Percentiles rank a stretch among this genome's conserved stretches.
These are phyloP conservation scores for Ephemerocybe angulata DNA, from an alignment of 768 basidiomycete species.

Conservation along the genomic window DNA sequence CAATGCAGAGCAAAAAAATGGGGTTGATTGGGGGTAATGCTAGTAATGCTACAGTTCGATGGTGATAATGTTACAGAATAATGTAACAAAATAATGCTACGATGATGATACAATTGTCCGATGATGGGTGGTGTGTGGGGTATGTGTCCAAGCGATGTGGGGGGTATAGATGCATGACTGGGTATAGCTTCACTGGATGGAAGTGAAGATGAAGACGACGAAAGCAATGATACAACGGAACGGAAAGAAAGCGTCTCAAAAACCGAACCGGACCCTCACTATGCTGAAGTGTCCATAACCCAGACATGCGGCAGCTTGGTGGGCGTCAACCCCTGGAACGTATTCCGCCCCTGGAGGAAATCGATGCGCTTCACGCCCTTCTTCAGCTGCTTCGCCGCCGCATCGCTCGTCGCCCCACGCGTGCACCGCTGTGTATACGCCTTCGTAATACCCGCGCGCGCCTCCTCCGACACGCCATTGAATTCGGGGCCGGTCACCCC, in stretches of 20 bases:
- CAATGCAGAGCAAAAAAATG: no score
- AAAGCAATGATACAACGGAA: neutral
- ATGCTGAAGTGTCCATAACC: constrained; percentile 32
- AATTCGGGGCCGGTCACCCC: constrained; percentile 45
- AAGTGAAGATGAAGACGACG: neutral
- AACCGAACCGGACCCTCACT: neutral
- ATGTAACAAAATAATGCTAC: no score
- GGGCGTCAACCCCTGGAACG: constrained; percentile 48
- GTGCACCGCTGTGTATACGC: constrained; percentile 45
- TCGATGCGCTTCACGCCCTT: constrained; percentile 57
- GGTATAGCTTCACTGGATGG: neutral
- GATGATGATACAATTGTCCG: neutral
- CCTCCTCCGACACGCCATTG: constrained; percentile 22
- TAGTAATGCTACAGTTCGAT: no score
- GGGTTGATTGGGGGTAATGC: no score
- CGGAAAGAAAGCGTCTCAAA: neutral
- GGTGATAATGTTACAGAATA: neutral
- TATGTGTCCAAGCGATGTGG: no score
- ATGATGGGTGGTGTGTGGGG: neutral
- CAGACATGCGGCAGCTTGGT: constrained; percentile 40
- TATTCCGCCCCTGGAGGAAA: constrained; percentile 44
- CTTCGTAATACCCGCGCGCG: constrained; percentile 31
- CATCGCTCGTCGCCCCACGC: constrained; percentile 28
- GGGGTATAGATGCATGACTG: neutral
- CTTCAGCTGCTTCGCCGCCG: constrained; percentile 32